Percentiles rank a stretch among this genome's conserved stretches.
These are phyloP conservation scores for Ogataea pini DNA, from an alignment of 805 yeast genomes.

Conservation along the genomic window DNA sequence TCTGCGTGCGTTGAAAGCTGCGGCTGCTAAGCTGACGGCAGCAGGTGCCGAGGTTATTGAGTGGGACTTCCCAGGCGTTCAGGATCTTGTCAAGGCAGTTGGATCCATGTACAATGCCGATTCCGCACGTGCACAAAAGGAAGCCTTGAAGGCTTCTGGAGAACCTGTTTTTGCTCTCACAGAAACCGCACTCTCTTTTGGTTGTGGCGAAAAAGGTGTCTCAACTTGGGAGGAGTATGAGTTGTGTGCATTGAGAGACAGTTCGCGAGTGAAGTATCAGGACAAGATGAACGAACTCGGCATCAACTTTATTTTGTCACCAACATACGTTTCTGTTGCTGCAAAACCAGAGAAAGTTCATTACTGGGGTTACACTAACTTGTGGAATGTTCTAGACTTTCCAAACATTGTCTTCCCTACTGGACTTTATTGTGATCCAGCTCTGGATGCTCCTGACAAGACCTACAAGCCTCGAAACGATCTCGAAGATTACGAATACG, in stretches of 20 bases:
- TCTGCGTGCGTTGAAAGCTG: slow-evolving; percentile 43
- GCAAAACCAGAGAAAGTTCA: slow-evolving; percentile 58
- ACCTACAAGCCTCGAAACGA: slow-evolving; percentile 20
- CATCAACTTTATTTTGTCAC: slow-evolving; percentile 62
- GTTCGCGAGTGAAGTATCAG: slow-evolving; percentile 50
- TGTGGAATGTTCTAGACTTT: slow-evolving; percentile 67
- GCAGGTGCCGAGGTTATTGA: slow-evolving; percentile 57
- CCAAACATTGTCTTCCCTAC: slow-evolving; percentile 64
- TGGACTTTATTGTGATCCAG: slow-evolving; percentile 48
- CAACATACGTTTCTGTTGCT: slow-evolving; percentile 65
- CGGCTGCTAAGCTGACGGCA: slow-evolving; percentile 49
- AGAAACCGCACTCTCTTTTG: slow-evolving; percentile 50
- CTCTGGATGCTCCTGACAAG: slow-evolving; percentile 23
- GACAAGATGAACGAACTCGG: slow-evolving; percentile 48
- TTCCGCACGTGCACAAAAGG: slow-evolving; percentile 54
- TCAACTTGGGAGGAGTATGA: slow-evolving; percentile 49
- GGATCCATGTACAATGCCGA: slow-evolving; percentile 56
- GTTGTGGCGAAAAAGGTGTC: slow-evolving; percentile 51
- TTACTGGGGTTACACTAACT: slow-evolving; percentile 74
- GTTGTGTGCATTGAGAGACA: slow-evolving; percentile 51
- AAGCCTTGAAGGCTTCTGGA: slow-evolving; percentile 54
- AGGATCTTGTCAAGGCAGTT: slow-evolving; percentile 56
- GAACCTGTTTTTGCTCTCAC: slow-evolving; percentile 65
- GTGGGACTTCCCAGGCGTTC: slow-evolving; percentile 54
- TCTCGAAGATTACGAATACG: slow-evolving; percentile 36